Evolutionary conservation across 1,139 yeast species (phyloP).

Genomic region (Entelexis sorbosivorans): DNA sequence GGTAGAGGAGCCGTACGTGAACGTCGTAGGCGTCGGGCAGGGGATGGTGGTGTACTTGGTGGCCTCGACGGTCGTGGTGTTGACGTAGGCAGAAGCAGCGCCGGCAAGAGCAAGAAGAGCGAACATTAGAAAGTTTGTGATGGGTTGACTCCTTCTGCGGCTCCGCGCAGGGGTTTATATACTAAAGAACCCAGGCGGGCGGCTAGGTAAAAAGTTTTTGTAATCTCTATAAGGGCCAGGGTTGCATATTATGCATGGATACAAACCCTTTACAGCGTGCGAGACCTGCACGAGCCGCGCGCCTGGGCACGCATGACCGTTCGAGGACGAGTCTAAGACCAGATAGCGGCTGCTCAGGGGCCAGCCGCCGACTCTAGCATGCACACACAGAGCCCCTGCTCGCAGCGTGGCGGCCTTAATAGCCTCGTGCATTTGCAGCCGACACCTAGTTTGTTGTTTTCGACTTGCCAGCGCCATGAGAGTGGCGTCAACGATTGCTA

Average conservation of each 20-base stretch:
- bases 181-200: neutral
- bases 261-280: neutral
- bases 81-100: slow-evolving; percentile 28
- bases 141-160: neutral
- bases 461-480: no score
- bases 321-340: no score
- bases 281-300: neutral
- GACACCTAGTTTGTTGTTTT: no score
- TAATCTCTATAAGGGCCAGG: neutral
- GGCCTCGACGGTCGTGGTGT: slow-evolving; percentile 26
- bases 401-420: no score
- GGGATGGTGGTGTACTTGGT: slow-evolving; percentile 31
- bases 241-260: neutral
- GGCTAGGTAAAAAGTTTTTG: slow-evolving; percentile 4
- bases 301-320: neutral
- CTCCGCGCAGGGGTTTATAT: neutral
- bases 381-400: no score
- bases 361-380: no score
- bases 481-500: neutral
- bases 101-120: slow-evolving; percentile 21
- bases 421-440: no score
- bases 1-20: slow-evolving; percentile 31
- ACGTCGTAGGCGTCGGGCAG: slow-evolving; percentile 36
- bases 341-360: neutral
- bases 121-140: slow-evolving; percentile 5